Conservation (phyloP, 2,329 filamentous ascomycete genomes). For the Venturia carpophila region DNA sequence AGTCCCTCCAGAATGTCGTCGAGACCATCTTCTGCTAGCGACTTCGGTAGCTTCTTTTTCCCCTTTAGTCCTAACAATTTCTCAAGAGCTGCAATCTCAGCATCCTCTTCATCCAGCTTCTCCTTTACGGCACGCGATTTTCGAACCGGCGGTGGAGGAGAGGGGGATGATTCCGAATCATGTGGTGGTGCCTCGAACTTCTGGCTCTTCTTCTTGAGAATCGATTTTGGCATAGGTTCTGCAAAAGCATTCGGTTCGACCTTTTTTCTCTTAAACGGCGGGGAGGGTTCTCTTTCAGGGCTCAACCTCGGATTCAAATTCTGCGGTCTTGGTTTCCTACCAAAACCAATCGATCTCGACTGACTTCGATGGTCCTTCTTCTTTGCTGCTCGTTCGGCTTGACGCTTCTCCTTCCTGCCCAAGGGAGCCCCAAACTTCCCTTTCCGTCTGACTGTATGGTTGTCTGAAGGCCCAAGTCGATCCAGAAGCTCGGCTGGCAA, state of each 20-base stretch:
- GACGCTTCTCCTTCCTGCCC: conserved; percentile 58
- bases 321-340: conserved; percentile 29
- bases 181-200: background rate
- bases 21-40: conserved; percentile 74
- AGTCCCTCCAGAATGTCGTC: conserved; percentile 68
- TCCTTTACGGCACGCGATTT: conserved; percentile 41
- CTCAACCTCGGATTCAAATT: conserved; percentile 10
- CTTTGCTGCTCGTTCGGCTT: conserved; percentile 26
- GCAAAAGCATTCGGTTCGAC: background rate
- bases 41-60: conserved; percentile 63
- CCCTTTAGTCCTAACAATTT: conserved; percentile 77
- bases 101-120: conserved; percentile 71
- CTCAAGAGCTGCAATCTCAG: conserved; percentile 79
- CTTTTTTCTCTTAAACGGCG: conserved; percentile 1
- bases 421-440: conserved; percentile 21
- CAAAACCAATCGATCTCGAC: background rate
- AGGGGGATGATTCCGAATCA: conserved; percentile 1
- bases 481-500: conserved; percentile 40
- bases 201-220: conserved; percentile 29
- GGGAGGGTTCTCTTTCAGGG: conserved; percentile 23
- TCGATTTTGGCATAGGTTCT: conserved; percentile 29
- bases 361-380: conserved; percentile 17
- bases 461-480: conserved; percentile 30
- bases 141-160: background rate
- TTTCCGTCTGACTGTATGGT: conserved; percentile 13